Evolutionary conservation across 441 rosid genomes (phyloP), one percentile per base, ranked within the genome.

Genomic region (Erodium trifolium): DNA sequence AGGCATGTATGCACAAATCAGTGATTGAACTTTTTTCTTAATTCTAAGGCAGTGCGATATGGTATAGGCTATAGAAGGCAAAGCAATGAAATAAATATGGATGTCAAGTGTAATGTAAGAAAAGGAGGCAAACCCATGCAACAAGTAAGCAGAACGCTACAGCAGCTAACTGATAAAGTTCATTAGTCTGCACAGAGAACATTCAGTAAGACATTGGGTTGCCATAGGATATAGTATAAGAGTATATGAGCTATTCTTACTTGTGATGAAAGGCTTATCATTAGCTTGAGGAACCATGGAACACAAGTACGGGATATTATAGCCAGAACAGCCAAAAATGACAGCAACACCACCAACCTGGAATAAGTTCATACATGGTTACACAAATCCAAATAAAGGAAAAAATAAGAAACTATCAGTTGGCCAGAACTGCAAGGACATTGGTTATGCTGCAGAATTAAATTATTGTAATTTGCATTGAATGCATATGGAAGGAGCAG

Each of bases 121-220:
- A 75, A 75, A 77, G 65, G 70, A 75, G 77, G 67, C 92, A 76
- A 76, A 93, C 98, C 98, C 98, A 93, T 67, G 98, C 97, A 63
- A 93, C 96, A 74, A 93, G 92, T 72, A 93, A 88, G 82, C 98
- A 91, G 85, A 93, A 93, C 29, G 98, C 97, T 71, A 93, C 97
- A 9, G 91, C 80, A 14, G 97, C 98, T 82, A 91, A 79, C 75
- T 91, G 98, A 79, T 93, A 93, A 72, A 93, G 96, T 80, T 93
- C 98, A 70, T 93, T 91, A 73, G 98, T 93, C 97, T 93, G 94
- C 78, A 80, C 76, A 72, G 60, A 37, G 72, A 75, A 63, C 73
- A 34, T 70, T 71, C 18, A 39, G 72, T 64, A 77, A 74, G 68
- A 68, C 34, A 68, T 39, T 53, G 45, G 35, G 72, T 71, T 27